Conservation (phyloP, 2,329 filamentous ascomycete genomes). For the Fusarium pininemorale region DNA sequence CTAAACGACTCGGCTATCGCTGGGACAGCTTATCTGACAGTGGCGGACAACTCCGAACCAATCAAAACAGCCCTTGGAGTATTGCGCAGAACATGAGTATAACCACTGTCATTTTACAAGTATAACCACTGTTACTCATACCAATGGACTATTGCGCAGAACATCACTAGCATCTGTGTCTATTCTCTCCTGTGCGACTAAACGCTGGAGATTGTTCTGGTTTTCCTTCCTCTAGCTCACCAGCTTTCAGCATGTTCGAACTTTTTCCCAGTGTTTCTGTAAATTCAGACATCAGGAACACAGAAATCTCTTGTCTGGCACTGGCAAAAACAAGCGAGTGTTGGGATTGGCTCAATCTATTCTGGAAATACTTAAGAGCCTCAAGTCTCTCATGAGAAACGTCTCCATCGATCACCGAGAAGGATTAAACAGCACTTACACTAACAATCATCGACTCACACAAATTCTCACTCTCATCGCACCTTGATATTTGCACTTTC, state of each 20-base stretch:
- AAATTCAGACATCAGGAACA: background rate
- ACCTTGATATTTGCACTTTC: too few relatives aligned
- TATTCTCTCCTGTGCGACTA: accelerated
- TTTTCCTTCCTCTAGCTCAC: background rate
- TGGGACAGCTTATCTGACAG: background rate
- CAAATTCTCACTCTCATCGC: too few relatives aligned
- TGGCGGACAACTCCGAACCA: background rate
- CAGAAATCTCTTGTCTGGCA: background rate
- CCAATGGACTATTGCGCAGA: accelerated
- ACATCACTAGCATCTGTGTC: background rate
- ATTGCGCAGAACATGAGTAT: accelerated
- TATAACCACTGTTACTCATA: too few relatives aligned
- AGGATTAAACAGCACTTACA: accelerated
- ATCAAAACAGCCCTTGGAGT: background rate
- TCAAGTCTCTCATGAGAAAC: background rate
- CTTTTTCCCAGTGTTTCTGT: background rate
- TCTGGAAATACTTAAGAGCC: accelerated
- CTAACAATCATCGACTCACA: background rate
- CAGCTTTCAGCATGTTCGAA: background rate
- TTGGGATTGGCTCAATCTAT: accelerated
- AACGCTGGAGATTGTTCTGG: accelerated
- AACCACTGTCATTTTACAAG: background rate
- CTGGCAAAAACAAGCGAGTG: accelerated
- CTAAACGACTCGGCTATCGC: background rate
- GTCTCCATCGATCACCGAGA: background rate